Base-by-base conservation (phyloP, 2,329 filamentous ascomycete genomes). In the Aspergillus eucalypticola region DNA sequence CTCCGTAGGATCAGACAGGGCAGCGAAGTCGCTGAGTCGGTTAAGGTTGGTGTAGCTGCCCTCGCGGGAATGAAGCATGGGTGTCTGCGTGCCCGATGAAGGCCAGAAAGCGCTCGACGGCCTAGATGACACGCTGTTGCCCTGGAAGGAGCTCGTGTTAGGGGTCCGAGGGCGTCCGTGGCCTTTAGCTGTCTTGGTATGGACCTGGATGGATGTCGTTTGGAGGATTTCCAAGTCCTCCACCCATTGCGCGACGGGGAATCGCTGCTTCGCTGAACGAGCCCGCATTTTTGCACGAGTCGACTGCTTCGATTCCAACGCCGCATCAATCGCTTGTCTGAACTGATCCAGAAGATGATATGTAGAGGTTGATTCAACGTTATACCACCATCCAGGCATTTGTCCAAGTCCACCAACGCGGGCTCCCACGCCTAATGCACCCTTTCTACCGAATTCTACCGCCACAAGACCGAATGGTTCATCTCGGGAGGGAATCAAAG, bases 361-460 rank as follows among this genome's bases (percentile, higher is more conserved):
- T 0, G 86, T 86, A 1, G 84, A 84, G 8, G 81, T 85, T 0
- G 84, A 87, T 69, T 89, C 87, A 56, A 89, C 83, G 0, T 86
- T 88, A 70, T 84, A 89, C 86, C 86, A 89, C 83, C 86, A 88
- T n/a, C 87, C 87, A n/a, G 87, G 87, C 86, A 89, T 88, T 68
- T 87, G 84, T 19, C 86, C 85, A 17, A 89, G 78, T 56, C 86
- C 87, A 64, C 86, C 86, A 21, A 89, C 87, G 54, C 86, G 80
- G 42, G 86, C 84, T 48, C 86, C 87, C 52, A 89, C 85, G 66
- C 86, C 87, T 49, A 89, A 79, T 25, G 86, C 87, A 67, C 86
- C 87, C 71, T 88, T 88, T 21, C 87, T 79, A 59, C 86, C 86
- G 65, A 88, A 89, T 66, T 89, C 86, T 42, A 89, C 86, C 25